A percentile compares a stretch with the other conserved stretches of the same genome.
Conservation (phyloP, 1,284 basidiomycete genomes). For the Malassezia obtusa region DNA sequence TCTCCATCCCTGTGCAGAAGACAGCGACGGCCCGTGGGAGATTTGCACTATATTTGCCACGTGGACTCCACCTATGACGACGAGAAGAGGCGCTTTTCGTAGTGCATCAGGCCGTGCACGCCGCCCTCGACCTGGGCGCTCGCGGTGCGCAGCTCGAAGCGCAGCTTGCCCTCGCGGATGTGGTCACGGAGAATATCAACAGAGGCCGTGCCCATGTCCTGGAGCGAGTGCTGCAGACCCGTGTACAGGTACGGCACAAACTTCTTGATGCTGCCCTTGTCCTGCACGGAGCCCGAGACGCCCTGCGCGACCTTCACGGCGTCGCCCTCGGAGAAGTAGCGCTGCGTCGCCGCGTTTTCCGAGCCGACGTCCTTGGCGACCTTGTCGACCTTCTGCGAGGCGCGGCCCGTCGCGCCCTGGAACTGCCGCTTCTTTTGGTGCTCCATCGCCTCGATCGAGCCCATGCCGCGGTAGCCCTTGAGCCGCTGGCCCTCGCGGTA, state of each 20-base stretch:
- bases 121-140: conserved; percentile 93
- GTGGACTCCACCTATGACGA: background rate
- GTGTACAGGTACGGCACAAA: conserved; percentile 86
- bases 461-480: conserved; percentile 98
- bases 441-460: conserved; percentile 54
- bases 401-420: conserved; percentile 49
- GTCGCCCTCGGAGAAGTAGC: conserved; percentile 93
- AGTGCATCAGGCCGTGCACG: conserved; percentile 63
- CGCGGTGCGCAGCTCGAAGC: conserved; percentile 89
- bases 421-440: conserved; percentile 39
- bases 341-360: conserved; percentile 90
- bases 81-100: conserved; percentile 58
- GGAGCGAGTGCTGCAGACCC: conserved; percentile 88
- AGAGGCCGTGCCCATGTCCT: conserved; percentile 77
- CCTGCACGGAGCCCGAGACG: conserved; percentile 90
- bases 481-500: conserved; percentile 97
- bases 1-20: conserved; percentile 9
- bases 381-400: conserved; percentile 52
- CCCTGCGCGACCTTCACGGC: conserved; percentile 87
- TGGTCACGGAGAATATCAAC: conserved; percentile 59
- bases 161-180: conserved; percentile 60
- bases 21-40: background rate
- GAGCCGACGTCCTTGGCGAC: conserved; percentile 50
- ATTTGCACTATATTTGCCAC: background rate
- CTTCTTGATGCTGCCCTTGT: conserved; percentile 79